phyloP scores from a whole-genome alignment of 1,284 basidiomycete genomes.

The Puccinia novopanici region DNA sequence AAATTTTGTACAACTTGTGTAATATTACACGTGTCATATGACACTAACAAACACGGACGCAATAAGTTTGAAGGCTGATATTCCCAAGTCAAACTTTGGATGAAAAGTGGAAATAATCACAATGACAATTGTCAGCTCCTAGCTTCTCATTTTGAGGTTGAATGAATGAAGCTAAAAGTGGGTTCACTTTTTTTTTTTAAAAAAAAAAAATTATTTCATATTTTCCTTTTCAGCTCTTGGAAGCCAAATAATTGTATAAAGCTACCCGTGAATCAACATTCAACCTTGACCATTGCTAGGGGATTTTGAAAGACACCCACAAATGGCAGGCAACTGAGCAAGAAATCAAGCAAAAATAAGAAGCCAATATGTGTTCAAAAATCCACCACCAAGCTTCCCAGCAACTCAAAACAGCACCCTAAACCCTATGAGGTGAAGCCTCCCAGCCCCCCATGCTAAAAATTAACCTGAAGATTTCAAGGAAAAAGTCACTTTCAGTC shows the following conservation, averaged over 20 bases:
- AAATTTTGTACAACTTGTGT: too few species aligned
- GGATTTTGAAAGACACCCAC: background rate
- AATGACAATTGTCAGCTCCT: conserved; percentile 5
- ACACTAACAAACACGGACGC: too few species aligned
- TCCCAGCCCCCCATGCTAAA: background rate
- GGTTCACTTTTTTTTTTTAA: background rate
- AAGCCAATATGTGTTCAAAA: background rate
- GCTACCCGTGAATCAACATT: background rate
- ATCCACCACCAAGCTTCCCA: background rate
- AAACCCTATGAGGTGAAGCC: too few species aligned
- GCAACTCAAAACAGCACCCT: background rate
- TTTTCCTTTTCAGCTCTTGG: background rate
- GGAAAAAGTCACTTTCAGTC: too few species aligned
- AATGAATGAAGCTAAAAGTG: too few species aligned
- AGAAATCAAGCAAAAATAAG: background rate
- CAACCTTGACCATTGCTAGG: conserved; percentile 14
- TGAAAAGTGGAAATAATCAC: background rate
- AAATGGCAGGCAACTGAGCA: conserved; percentile 16
- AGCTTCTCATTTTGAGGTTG: too few species aligned
- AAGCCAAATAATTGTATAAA: background rate
- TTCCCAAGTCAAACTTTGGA: background rate
- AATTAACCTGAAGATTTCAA: background rate
- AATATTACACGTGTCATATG: too few species aligned
- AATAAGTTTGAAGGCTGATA: conserved; percentile 1
- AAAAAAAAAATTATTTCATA: background rate